A percentile compares a stretch with the other conserved stretches of the same genome.
phyloP scores from a whole-genome alignment of 2,329 filamentous ascomycete species.

The Trichoderma sp. region DNA sequence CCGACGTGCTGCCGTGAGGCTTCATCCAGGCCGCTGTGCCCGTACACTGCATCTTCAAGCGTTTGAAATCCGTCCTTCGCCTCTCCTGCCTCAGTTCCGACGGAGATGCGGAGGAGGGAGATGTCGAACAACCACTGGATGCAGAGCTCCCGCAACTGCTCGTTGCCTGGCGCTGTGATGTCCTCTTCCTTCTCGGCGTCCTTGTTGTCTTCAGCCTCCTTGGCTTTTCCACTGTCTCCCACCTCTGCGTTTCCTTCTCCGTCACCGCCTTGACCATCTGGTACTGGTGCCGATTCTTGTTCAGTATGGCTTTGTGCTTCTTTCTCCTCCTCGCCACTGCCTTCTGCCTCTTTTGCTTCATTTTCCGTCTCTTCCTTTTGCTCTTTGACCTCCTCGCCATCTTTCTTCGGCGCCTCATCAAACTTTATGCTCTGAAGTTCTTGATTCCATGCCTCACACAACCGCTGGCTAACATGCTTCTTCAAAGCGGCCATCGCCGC shows the following conservation, averaged over 20 bases:
- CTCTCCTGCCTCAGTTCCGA: constrained; percentile 40
- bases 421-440: constrained; percentile 42
- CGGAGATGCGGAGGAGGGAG: constrained; percentile 51
- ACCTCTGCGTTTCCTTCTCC: constrained; percentile 27
- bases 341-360: neutral
- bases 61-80: constrained; percentile 43
- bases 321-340: constrained; percentile 28
- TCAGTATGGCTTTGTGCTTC: constrained; percentile 22
- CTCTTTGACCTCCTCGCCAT: constrained; percentile 27
- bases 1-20: constrained; percentile 55
- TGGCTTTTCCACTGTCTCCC: constrained; percentile 27
- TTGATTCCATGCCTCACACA: constrained; percentile 54
- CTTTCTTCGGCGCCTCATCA: constrained; percentile 28
- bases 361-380: constrained; percentile 25
- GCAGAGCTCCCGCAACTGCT: constrained; percentile 50
- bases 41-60: constrained; percentile 51
- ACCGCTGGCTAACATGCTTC: constrained; percentile 51
- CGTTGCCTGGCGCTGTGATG: constrained; percentile 17
- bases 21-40: constrained; percentile 53
- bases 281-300: constrained; percentile 28
- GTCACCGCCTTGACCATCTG: constrained; percentile 24
- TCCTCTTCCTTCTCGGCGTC: constrained; percentile 2
- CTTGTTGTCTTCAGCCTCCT: constrained; percentile 23
- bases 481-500: constrained; percentile 67
- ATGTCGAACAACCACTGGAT: constrained; percentile 66